phyloP scores from a whole-genome alignment of 2,329 filamentous ascomycete species.

The Colletotrichum sp. region DNA sequence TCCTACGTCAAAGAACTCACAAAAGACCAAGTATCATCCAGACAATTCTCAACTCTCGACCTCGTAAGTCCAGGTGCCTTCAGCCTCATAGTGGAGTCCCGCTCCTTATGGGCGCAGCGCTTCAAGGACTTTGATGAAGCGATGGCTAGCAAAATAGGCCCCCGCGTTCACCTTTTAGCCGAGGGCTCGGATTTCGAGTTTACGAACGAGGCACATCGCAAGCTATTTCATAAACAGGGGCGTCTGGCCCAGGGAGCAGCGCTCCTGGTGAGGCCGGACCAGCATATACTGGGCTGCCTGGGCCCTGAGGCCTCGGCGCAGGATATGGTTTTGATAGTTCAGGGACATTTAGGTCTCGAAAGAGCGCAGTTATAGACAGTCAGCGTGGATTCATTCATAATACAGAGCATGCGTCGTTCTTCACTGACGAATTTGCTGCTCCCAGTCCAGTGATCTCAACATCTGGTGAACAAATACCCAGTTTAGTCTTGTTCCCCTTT shows the following conservation, averaged over 20 bases:
- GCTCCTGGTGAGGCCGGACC: constrained; percentile 41
- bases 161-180: background rate
- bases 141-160: background rate
- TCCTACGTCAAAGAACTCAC: constrained; percentile 39
- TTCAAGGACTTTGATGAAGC: background rate
- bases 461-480: background rate
- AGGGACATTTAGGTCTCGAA: background rate
- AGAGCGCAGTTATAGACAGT: background rate
- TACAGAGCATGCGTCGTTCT: background rate
- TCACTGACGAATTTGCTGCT: background rate
- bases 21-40: constrained; percentile 24
- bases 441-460: accelerated
- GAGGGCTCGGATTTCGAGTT: background rate
- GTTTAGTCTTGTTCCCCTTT: background rate
- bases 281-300: constrained; percentile 34
- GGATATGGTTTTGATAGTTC: background rate
- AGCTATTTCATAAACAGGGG: constrained; percentile 24
- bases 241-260: constrained; percentile 29
- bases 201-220: background rate
- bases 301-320: background rate
- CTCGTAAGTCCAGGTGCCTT: constrained; percentile 25
- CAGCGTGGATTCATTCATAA: background rate
- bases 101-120: background rate
- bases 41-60: constrained; percentile 40
- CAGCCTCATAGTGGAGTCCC: background rate